phyloP scores from a whole-genome alignment of 2,329 filamentous ascomycete species.

The Sphaceloma murrayae region DNA sequence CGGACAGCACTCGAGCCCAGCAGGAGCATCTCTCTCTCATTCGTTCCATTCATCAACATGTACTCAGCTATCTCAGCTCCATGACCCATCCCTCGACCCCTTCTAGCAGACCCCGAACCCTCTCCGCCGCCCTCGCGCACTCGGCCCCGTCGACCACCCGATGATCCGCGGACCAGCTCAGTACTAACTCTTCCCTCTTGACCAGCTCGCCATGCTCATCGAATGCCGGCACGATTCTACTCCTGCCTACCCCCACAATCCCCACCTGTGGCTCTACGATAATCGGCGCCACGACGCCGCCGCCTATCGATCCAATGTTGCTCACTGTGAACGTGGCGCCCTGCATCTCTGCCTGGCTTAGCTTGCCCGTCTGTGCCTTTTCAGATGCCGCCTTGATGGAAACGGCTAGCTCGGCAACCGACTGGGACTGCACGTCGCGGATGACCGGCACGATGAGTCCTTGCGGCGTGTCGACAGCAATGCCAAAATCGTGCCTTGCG shows the following conservation, averaged over 20 bases:
- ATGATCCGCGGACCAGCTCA: slow-evolving; percentile 96
- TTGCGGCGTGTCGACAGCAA: slow-evolving; percentile 86
- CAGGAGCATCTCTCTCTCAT: background rate
- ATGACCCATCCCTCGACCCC: slow-evolving; percentile 80
- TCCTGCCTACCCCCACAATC: slow-evolving; percentile 79
- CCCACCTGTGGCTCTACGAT: slow-evolving; percentile 86
- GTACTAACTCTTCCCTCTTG: slow-evolving; percentile 71
- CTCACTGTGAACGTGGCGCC: slow-evolving; percentile 92
- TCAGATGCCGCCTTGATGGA: slow-evolving; percentile 66
- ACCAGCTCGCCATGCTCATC: slow-evolving; percentile 48
- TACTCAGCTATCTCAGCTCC: slow-evolving; percentile 52
- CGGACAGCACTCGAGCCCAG: no score
- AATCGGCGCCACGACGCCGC: slow-evolving; percentile 82
- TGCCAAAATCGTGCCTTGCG: slow-evolving; percentile 82
- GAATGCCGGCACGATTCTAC: slow-evolving; percentile 75
- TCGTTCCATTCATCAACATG: background rate
- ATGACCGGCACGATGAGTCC: slow-evolving; percentile 89
- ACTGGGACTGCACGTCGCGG: slow-evolving; percentile 67
- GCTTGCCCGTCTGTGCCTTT: slow-evolving; percentile 63
- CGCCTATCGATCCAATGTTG: slow-evolving; percentile 92
- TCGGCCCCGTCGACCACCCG: slow-evolving; percentile 89
- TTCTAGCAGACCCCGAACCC: slow-evolving; percentile 69
- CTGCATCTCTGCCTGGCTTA: slow-evolving; percentile 63
- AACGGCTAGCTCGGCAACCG: slow-evolving; percentile 65
- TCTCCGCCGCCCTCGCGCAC: slow-evolving; percentile 80